Base-by-base conservation (phyloP, 345 rosid genomes). In the Fremontodendron californicum region DNA sequence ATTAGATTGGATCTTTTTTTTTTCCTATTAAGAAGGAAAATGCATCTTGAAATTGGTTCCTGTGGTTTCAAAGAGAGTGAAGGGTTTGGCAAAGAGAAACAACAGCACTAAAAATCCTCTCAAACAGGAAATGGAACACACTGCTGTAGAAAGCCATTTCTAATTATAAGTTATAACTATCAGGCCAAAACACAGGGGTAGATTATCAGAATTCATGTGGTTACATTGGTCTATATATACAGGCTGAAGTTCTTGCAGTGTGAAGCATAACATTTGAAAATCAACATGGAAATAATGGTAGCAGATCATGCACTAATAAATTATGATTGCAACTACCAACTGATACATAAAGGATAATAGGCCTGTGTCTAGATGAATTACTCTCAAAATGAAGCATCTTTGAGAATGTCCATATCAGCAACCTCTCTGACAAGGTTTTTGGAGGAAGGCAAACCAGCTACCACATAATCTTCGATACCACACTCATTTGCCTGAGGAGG, bases 401-500 rank as follows among this genome's bases (percentile, higher is more conserved):
- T 60, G 45, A 77, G 42, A 61, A 55, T 80, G 79, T 85, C 90
- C 4, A 9, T 61, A 45, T 82, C 64, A 40, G 82, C 72, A 25
- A 81, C 81, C 83, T 87, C 87, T 71, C 75, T 80, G 10, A 88
- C 84, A 64, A 93, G 88, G 80, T 96, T 96, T 89, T 74, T 96
- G 81, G 77, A 18, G 5, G 97, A 93, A 78, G 99, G 97, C 82
- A 90, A 69, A 51, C 98, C 98, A 57, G 89, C 94, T 78, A 93
- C 91, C 29, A 81, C 93, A 25, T 86, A 94, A 19, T 76, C 91
- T 85, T 96, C 99, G 63, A 93, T 90, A 11, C 94, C 98, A 75
- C 97, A 96, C 82, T 96, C 99, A 63, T 92, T 89, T 42, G 92
- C n/a, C n/a, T n/a, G n/a, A n/a, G n/a, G n/a, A n/a, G n/a, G n/a